Base-by-base conservation (phyloP, 805 yeast genomes). In the Zygotorulaspora danielsina region DNA sequence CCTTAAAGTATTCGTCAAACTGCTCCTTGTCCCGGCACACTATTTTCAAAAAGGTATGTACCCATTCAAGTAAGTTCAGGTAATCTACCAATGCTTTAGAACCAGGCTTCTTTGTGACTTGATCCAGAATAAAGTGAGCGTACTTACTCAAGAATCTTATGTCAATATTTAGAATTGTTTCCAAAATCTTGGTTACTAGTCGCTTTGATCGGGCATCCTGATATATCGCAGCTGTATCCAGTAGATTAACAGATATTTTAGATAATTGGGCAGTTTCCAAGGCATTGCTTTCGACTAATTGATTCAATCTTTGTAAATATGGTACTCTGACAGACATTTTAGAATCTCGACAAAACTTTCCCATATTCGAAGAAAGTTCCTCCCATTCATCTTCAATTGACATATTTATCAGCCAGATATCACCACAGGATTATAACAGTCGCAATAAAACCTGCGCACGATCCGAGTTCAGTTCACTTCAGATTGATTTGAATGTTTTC, bases 21-120 rank as follows among this genome's bases (percentile, higher is more conserved):
- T 49, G 25, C 1, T 45, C 52, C 3, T 52, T 33, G 19, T 53
- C 50, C 5, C 54, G 40, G 15, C 51, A 40, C 35, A 40, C 12
- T 30, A 57, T 45, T 18, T 45, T 49, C 3, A 64, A 31, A 57
- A 75, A 51, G 34, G 57, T 55, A 36, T 70, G 67, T 32, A 69
- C 60, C 88, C 89, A 83, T 12, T 69, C 67, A 28, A 83, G 63
- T 18, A 83, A 59, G 19, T 80, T 71, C 46, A 78, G 55, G 44
- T 79, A 65, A 57, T 78, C 85, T 2, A 75, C 65, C 4, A 72
- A 56, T 1, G 90, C 83, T 42, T 72, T 66, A n/a, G 70, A 50
- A 20, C 59, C 62, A 2, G 62, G 59, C 15, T 49, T 54, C 2
- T 52, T 44, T 5, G 70, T 53, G 6, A 55, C 53, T 13, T 59